These are phyloP conservation scores for Trichoderma oligosporum DNA, from an alignment of 2,329 filamentous ascomycete genomes.

Conservation along the genomic window DNA sequence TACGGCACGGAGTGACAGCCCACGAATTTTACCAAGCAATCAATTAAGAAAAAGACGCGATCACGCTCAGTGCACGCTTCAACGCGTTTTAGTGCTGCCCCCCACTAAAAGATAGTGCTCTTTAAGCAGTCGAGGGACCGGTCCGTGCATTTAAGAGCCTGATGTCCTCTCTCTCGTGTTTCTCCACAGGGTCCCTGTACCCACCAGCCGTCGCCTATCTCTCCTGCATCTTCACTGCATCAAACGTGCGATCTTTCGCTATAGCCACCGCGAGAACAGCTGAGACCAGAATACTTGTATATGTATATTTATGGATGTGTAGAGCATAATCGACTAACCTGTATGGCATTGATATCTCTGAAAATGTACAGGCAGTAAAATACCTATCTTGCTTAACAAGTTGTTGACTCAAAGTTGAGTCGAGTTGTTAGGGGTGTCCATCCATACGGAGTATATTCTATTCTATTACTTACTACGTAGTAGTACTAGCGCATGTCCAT, in stretches of 20 bases:
- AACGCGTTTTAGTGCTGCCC: conserved; percentile 18
- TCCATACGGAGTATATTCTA: too few species aligned
- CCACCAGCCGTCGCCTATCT: conserved; percentile 7
- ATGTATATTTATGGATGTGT: too few species aligned
- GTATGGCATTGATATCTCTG: too few species aligned
- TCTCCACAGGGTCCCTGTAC: too few species aligned
- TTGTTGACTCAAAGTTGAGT: too few species aligned
- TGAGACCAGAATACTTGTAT: too few species aligned
- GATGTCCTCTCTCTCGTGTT: too few species aligned
- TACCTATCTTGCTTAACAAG: not conserved
- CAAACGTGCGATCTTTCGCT: too few species aligned
- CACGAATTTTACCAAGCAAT: conserved; percentile 12
- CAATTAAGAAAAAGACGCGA: conserved; percentile 22
- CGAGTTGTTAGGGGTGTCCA: too few species aligned
- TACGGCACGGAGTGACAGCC: conserved; percentile 13
- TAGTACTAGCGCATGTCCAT: not conserved
- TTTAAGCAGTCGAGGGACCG: not conserved
- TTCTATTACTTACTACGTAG: too few species aligned
- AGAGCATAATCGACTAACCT: too few species aligned
- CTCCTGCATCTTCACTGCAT: conserved; percentile 1
- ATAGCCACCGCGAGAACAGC: not conserved
- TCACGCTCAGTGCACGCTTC: conserved; percentile 21
- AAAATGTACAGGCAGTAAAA: not conserved
- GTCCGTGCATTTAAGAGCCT: not conserved
- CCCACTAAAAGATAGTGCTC: not conserved